Evolutionary conservation across 768 basidiomycete species (phyloP), one percentile per base, ranked within the genome.

Genomic region (Coprinellus aureogranulatus): DNA sequence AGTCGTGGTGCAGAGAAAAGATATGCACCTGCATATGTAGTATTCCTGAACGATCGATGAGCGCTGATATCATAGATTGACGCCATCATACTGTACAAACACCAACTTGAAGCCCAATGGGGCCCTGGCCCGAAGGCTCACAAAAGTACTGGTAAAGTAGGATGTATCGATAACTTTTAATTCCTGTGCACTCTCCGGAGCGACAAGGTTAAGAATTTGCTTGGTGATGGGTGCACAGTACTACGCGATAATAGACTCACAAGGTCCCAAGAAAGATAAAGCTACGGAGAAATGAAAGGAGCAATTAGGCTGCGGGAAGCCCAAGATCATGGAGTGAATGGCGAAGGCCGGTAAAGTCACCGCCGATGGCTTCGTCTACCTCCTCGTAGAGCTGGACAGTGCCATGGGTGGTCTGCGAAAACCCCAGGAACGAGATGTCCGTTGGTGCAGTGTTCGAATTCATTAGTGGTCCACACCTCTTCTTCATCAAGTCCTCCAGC

Each of bases 401-500:
- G 20, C 41, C 41, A 8, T n/a, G 41, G 20, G 16, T 8, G 41
- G 41, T 18, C 20, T 44, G 41, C 20, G 16, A 44, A 6, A 22
- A 44, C 41, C 41, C 34, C 6, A 34, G 34, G 34, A 34, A 34
- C 34, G 34, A 34, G 34, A 34, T 6, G 34, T 34, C 34, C 14
- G 34, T 34, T 34, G 34, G 34, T 34, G 34, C 34, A 14, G 34
- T 34, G 14, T 6, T 34, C 34, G 34, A 34, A 34, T 34, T 34
- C 34, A 34, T 34, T 14, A 34, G 14, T 14, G 34, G 34, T 9
- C 75, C 76, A 60, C 76, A 79, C 39, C 68, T 70, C 53, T 75
- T 74, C 1, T 65, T 51, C 22, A 81, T 72, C 26, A 79, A 67
- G 52, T 82, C 81, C 59, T 80, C 75, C 30, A 88, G 65, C 80